Evolutionary conservation across 305 asterid genomes (phyloP).

Genomic region (Solanum hybrid): DNA sequence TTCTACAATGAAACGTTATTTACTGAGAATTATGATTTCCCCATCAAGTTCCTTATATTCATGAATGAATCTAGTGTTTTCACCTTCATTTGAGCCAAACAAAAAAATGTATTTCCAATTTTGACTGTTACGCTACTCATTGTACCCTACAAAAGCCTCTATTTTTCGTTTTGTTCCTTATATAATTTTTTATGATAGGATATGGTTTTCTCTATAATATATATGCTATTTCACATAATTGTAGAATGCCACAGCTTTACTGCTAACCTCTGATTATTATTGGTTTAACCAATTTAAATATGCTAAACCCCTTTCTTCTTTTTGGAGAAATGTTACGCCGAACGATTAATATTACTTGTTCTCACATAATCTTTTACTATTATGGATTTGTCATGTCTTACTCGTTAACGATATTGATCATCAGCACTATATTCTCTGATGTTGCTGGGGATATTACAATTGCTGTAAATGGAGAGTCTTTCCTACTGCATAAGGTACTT

Average conservation of each 20-base stretch:
- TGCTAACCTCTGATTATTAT: not conserved
- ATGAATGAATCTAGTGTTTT: not conserved
- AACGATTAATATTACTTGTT: not conserved
- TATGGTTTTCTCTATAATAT: not conserved
- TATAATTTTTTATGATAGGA: not conserved
- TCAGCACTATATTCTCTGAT: constrained; percentile 58
- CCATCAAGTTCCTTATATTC: not conserved
- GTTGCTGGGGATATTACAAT: constrained; percentile 67
- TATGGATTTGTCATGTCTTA: not conserved
- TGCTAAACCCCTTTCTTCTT: not conserved
- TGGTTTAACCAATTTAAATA: not conserved
- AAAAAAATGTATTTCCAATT: not conserved
- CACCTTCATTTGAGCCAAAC: not conserved
- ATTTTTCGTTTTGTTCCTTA: not conserved
- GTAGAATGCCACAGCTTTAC: not conserved
- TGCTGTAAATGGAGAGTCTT: constrained; percentile 43
- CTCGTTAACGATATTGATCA: not conserved
- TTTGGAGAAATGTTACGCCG: not conserved
- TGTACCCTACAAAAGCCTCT: not conserved
- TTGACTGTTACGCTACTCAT: not conserved
- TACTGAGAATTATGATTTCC: not conserved
- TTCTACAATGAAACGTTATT: not conserved
- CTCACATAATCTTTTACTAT: too few species aligned
- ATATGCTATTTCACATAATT: not conserved
- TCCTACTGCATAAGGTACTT: constrained; percentile 58